Evolutionary conservation across 2,329 filamentous ascomycete species (phyloP).

Genomic region (Trichoderma cornu-damae): DNA sequence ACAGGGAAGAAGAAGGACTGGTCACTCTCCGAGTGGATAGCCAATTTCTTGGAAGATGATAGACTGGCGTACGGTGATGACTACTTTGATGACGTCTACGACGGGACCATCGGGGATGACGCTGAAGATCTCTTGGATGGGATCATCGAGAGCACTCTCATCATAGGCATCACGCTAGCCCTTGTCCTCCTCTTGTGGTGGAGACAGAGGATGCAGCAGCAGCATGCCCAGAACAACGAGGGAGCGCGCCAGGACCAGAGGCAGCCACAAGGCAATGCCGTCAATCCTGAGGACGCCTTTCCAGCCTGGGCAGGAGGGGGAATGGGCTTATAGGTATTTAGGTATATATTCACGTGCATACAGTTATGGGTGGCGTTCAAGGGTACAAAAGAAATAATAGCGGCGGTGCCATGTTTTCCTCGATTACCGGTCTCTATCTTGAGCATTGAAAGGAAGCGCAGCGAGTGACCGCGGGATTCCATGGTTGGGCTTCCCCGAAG

Average conservation of each 20-base stretch:
- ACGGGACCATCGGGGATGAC: conserved; percentile 51
- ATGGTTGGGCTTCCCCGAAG: too few relatives aligned
- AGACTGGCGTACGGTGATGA: conserved; percentile 60
- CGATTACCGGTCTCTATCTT: background rate
- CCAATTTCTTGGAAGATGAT: conserved; percentile 73
- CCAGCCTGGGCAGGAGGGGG: conserved; percentile 36
- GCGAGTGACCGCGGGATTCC: background rate
- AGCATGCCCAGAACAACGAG: conserved; percentile 37
- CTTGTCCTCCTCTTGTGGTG: conserved; percentile 79
- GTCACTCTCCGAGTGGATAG: conserved; percentile 80
- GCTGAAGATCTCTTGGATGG: conserved; percentile 66
- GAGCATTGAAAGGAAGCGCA: background rate
- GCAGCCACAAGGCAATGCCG: conserved; percentile 26
- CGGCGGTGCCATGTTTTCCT: conserved; percentile 1
- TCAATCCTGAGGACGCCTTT: conserved; percentile 28
- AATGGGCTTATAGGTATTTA: conserved; percentile 31
- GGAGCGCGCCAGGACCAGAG: conserved; percentile 32
- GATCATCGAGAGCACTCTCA: conserved; percentile 76
- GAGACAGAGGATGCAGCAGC: conserved; percentile 63
- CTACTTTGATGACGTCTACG: conserved; percentile 49
- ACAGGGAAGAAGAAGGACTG: conserved; percentile 65
- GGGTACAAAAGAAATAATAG: conserved; percentile 17
- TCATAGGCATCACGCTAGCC: conserved; percentile 69
- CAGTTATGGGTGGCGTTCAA: conserved; percentile 22
- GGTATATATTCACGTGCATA: conserved; percentile 17